Conservation (phyloP, 73 alveolate genomes). For the Diophrys appendiculata region DNA sequence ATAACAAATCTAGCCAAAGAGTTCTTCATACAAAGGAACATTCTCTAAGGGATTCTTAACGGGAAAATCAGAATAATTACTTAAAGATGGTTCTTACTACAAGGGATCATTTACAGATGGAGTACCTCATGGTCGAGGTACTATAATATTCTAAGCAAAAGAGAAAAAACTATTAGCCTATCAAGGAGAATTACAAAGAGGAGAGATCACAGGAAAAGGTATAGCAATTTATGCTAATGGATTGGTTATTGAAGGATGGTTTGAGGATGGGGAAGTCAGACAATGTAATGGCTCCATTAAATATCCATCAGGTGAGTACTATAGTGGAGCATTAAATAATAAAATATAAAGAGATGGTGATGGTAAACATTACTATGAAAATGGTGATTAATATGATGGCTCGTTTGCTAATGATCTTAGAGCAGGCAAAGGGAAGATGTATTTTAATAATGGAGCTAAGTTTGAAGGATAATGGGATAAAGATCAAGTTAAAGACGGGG, state of each 20-base stretch:
- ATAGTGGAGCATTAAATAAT: not conserved
- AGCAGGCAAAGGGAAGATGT: not conserved
- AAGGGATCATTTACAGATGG: too few species aligned
- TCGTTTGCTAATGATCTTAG: not conserved
- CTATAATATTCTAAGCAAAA: too few species aligned
- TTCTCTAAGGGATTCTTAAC: too few species aligned
- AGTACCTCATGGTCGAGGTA: too few species aligned
- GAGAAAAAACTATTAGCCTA: too few species aligned
- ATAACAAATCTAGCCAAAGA: too few species aligned
- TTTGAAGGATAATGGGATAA: constrained; percentile 2
- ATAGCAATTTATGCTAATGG: too few species aligned
- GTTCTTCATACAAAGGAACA: too few species aligned
- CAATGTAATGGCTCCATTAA: not conserved
- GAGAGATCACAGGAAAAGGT: too few species aligned
- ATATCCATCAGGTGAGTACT: not conserved
- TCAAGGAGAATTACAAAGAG: too few species aligned
- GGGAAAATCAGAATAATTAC: too few species aligned
- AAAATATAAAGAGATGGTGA: not conserved
- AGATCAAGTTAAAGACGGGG: not conserved
- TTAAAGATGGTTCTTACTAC: too few species aligned
- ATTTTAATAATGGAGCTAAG: not conserved
- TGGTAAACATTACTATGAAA: not conserved
- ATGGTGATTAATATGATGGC: not conserved
- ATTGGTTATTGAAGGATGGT: not conserved
- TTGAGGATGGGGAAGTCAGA: not conserved